These are phyloP conservation scores for Dispira parvispora DNA, from an alignment of 192 early-diverging fungal species.

Conservation along the genomic window DNA sequence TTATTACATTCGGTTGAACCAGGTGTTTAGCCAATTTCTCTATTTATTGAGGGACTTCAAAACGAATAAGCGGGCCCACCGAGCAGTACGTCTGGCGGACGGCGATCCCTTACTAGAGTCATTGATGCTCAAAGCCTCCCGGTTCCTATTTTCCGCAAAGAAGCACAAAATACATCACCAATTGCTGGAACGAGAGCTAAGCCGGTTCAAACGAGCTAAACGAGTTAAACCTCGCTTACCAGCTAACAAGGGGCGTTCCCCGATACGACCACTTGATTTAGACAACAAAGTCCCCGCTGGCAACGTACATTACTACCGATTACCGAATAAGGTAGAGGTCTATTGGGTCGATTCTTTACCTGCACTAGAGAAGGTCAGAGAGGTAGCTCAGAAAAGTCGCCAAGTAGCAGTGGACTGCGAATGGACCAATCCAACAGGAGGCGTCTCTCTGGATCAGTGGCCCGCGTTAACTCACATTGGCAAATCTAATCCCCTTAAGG, in stretches of 20 bases:
- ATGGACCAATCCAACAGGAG: neutral
- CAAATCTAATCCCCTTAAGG: neutral
- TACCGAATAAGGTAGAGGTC: neutral
- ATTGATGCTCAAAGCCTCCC: neutral
- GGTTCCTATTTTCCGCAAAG: neutral
- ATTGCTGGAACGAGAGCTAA: neutral
- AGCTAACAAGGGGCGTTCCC: too few relatives aligned
- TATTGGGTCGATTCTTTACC: neutral
- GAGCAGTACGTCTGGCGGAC: neutral
- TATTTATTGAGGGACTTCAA: neutral
- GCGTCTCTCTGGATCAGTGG: neutral
- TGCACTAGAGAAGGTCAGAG: neutral
- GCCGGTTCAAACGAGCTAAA: neutral
- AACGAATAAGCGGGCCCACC: neutral
- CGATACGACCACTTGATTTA: too few relatives aligned
- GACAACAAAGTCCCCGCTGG: too few relatives aligned
- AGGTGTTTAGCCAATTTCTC: neutral
- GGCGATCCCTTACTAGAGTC: neutral
- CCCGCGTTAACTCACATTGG: neutral
- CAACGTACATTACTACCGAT: neutral
- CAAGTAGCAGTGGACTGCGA: neutral
- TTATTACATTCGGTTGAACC: neutral
- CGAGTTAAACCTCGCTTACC: neutral
- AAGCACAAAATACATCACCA: neutral
- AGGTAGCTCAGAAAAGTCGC: neutral